These are phyloP conservation scores for Salmacisia buchloeana DNA, from an alignment of 1,284 basidiomycete genomes.

Conservation along the genomic window DNA sequence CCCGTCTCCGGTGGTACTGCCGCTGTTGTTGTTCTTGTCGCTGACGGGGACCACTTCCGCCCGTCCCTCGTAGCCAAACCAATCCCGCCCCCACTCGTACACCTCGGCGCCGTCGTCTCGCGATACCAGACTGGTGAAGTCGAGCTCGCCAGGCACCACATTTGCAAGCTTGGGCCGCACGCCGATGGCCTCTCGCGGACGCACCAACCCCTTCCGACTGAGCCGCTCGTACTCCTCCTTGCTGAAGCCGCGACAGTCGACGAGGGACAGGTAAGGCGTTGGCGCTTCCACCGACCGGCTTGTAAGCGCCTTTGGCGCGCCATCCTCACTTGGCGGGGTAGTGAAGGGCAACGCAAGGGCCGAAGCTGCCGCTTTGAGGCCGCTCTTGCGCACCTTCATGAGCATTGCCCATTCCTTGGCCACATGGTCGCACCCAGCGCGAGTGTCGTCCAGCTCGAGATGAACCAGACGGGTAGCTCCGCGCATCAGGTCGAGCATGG, in stretches of 20 bases:
- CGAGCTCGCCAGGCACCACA: background rate
- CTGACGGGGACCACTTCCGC: background rate
- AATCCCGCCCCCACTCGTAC: background rate
- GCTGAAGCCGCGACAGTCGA: slow-evolving; percentile 33
- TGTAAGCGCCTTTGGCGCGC: no score
- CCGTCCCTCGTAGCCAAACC: background rate
- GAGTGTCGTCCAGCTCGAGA: slow-evolving; percentile 36
- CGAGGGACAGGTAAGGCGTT: slow-evolving; percentile 28
- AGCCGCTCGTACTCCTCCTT: slow-evolving; percentile 21
- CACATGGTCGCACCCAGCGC: slow-evolving; percentile 21
- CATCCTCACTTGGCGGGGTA: background rate
- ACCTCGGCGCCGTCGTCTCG: background rate
- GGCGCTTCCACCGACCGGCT: no score
- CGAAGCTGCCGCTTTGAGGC: background rate
- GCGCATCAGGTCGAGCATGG: slow-evolving; percentile 25
- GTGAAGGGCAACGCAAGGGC: background rate
- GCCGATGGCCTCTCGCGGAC: slow-evolving; percentile 14
- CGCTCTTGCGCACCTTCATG: slow-evolving; percentile 19
- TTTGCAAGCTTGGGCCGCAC: slow-evolving; percentile 16
- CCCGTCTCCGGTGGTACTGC: background rate
- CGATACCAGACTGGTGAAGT: background rate
- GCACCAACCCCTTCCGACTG: slow-evolving; percentile 11
- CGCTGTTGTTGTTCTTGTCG: no score
- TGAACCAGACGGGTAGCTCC: slow-evolving; percentile 28
- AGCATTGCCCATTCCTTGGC: slow-evolving; percentile 30